Evolutionary conservation across 768 basidiomycete genomes (phyloP), one percentile per base, ranked within the genome.

Genomic region (Russula brevipes): DNA sequence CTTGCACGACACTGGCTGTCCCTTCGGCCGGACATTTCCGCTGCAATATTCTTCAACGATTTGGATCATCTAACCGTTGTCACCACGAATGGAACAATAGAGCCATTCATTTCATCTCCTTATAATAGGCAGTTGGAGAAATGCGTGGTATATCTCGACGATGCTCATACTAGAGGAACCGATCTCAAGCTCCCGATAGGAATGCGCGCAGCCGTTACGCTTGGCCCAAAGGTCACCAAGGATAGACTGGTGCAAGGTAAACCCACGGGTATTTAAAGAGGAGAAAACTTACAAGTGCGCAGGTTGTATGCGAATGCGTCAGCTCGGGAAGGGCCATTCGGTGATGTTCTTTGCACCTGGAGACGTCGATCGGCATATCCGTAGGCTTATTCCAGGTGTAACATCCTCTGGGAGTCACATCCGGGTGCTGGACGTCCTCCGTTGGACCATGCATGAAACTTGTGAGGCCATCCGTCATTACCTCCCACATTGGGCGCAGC

Each of bases 121-220:
- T 80, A 72, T 66, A 69, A 64, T 10, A 66, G 75, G n/a, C 73
- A 73, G 49, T 68, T 79, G 8, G 68, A 74, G 5, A 70, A 74
- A 59, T 81, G 79, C 39, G 61, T 80, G 5, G 67, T 83, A 2
- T 84, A 84, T 64, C 77, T 84, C 0, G 82, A 84, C 54, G 82
- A 84, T 54, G 79, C 80, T 0, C 82, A 83, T 60, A 79, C 76
- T 30, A 61, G 82, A 65, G 82, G 82, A 5, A 84, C 82, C 0
- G 82, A 84, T 60, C 70, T 84, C 16, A 84, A 78, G 49, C 71
- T 84, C 38, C 82, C 83, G 0, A 59, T 19, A 1, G 61, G 72
- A 17, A 76, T 72, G 41, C 74, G 77, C 8, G 80, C 81, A 8
- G 79, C 76, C 5, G 80, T 83, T 7, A 82, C 80, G 3, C 66